A percentile compares a stretch with the other conserved stretches of the same genome.
phyloP scores from a whole-genome alignment of 1,284 basidiomycete species.

The Tremellales sp. region DNA sequence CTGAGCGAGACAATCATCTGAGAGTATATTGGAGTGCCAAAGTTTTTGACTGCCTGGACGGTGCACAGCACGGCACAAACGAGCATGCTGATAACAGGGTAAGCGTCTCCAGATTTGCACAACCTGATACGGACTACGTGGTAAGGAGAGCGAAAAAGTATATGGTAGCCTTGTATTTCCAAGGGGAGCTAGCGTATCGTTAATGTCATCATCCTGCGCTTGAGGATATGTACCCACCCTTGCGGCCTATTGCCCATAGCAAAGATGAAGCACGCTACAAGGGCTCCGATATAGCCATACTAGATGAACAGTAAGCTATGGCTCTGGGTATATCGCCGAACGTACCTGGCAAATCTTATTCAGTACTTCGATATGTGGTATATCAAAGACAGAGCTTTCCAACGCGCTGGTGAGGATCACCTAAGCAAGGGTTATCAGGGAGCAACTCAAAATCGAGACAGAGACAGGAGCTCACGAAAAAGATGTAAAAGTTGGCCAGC shows the following conservation, averaged over 20 bases:
- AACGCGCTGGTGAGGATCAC: constrained; percentile 83
- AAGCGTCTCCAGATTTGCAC: not conserved
- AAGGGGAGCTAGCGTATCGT: constrained; percentile 57
- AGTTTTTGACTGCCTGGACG: constrained; percentile 61
- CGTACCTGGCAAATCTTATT: constrained; percentile 73
- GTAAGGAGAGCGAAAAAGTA: constrained; percentile 74
- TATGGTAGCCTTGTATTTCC: constrained; percentile 80
- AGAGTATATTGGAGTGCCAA: constrained; percentile 60
- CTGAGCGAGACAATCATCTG: constrained; percentile 78
- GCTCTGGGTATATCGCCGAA: not conserved
- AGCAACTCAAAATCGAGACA: not conserved
- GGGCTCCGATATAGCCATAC: constrained; percentile 79
- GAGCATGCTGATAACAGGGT: constrained; percentile 30
- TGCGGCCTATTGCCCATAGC: constrained; percentile 95
- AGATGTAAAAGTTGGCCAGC: constrained; percentile 90
- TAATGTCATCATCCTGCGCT: not conserved
- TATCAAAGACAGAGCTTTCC: constrained; percentile 67
- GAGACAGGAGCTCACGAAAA: constrained; percentile 66
- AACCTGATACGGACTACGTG: constrained; percentile 55
- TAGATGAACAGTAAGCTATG: constrained; percentile 44
- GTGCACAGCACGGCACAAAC: constrained; percentile 71
- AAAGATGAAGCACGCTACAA: constrained; percentile 86
- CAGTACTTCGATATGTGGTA: constrained; percentile 67
- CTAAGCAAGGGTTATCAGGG: constrained; percentile 45
- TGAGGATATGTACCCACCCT: constrained; percentile 56